Base-by-base conservation (phyloP, 2,329 filamentous ascomycete species). In the Mollisia scopiformis region DNA sequence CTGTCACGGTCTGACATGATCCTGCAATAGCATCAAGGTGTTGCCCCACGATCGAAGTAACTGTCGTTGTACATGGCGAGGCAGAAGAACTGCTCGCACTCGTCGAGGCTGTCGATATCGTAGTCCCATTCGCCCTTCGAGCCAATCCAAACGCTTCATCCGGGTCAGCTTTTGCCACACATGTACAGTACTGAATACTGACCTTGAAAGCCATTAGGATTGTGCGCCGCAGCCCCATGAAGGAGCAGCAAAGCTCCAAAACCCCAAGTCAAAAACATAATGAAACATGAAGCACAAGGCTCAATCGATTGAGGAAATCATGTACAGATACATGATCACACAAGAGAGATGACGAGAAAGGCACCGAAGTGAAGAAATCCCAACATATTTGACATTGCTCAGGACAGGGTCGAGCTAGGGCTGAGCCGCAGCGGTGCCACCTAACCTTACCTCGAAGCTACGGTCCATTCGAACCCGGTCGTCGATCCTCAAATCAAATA, bases 221-320 rank as follows among this genome's bases (percentile, higher is more conserved):
- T 33, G 28, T 19, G 28, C 19, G 49, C 49, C 23, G 49, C 49
- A 28, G 37, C 52, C 49, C 54, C 60, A 57, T 62, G 61, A 35
- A 64, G 49, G 41, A 69, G 63, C 47, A 61, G 57, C 57, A 65
- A 46, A 39, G 62, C 63, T 43, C 65, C 63, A 28, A 68, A 41
- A 47, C 25, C 52, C 35, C 52, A 51, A 7, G 58, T 55, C 47
- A 56, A n/a, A 53, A 64, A 61, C 68, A 69, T 69, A 39, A 57
- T 66, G 62, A 62, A 59, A 53, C n/a, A 47, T 41, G 23, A 54
- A 33, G 35, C 30, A 43, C 25, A 55, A 50, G 4, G 47, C 30
- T 52, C 41, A 60, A 53, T 19, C 57, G 54, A 64, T 61, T 55
- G 39, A 62, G 59, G 31, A 39, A 39, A 52, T 16, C 27, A 31